These are phyloP conservation scores for Ceratocystis variospora DNA, from an alignment of 2,329 filamentous ascomycete species.

Conservation along the genomic window DNA sequence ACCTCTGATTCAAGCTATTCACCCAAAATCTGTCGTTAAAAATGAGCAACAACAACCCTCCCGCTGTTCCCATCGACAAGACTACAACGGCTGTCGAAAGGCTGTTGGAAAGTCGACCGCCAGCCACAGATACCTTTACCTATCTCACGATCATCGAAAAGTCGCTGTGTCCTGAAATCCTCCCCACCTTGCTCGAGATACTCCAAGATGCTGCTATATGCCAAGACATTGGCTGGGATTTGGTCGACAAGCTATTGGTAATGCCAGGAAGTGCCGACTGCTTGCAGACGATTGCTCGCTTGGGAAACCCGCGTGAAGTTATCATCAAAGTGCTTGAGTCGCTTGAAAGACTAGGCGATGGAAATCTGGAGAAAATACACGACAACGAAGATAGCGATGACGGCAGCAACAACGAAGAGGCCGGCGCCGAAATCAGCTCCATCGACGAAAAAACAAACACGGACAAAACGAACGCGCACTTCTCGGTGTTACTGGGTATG, in stretches of 20 bases:
- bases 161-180: conserved; percentile 51
- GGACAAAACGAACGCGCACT: conserved; percentile 27
- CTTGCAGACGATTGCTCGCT: conserved; percentile 57
- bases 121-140: conserved; percentile 52
- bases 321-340: conserved; percentile 68
- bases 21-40: background rate
- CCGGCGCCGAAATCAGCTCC: conserved; percentile 11
- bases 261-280: conserved; percentile 56
- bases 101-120: conserved; percentile 37
- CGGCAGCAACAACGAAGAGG: conserved; percentile 22
- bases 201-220: conserved; percentile 56
- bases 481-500: conserved; percentile 56
- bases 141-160: conserved; percentile 68
- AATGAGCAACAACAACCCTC: conserved; percentile 3
- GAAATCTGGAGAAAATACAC: conserved; percentile 25
- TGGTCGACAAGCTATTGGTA: conserved; percentile 60
- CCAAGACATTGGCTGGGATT: conserved; percentile 69
- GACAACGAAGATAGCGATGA: conserved; percentile 27
- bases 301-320: conserved; percentile 70
- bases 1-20: background rate
- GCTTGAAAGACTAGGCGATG: conserved; percentile 40
- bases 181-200: conserved; percentile 54
- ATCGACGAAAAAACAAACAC: background rate
- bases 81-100: conserved; percentile 32
- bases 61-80: conserved; percentile 3